A percentile compares a stretch with the other conserved stretches of the same genome.
phyloP scores from a whole-genome alignment of 352 stramenopile species.

The Thraustotheca clavata region DNA sequence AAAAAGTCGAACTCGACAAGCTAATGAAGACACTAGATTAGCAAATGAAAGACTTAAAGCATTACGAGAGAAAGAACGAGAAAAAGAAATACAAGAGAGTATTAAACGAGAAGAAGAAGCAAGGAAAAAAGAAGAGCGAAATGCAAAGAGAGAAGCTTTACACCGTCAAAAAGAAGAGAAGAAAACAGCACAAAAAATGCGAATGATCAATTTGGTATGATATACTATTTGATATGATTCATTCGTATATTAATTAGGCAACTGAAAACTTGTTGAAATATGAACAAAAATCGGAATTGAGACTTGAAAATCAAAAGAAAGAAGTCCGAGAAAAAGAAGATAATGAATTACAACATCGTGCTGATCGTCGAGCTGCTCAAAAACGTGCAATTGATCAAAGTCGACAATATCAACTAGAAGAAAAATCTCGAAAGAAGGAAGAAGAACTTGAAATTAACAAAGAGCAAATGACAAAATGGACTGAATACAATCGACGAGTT shows the following conservation, averaged over 20 bases:
- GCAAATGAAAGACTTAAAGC: slow-evolving; percentile 55
- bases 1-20: slow-evolving; percentile 38
- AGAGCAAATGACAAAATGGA: slow-evolving; percentile 52
- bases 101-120: slow-evolving; percentile 60
- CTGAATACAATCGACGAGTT: slow-evolving; percentile 49
- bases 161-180: slow-evolving; percentile 49
- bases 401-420: slow-evolving; percentile 46
- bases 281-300: slow-evolving; percentile 47
- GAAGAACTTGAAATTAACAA: slow-evolving; percentile 31
- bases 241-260: slow-evolving; percentile 23
- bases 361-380: slow-evolving; percentile 51
- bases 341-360: slow-evolving; percentile 40
- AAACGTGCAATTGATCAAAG: slow-evolving; percentile 53
- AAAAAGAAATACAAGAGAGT: slow-evolving; percentile 58
- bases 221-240: not conserved
- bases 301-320: slow-evolving; percentile 53
- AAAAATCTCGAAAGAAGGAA: slow-evolving; percentile 35
- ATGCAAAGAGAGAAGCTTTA: slow-evolving; percentile 52
- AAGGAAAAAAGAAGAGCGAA: slow-evolving; percentile 53
- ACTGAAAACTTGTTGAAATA: slow-evolving; percentile 63
- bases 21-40: slow-evolving; percentile 49
- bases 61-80: slow-evolving; percentile 42
- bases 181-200: slow-evolving; percentile 55
- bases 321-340: slow-evolving; percentile 72
- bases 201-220: slow-evolving; percentile 69